Evolutionary conservation across 805 yeast species (phyloP), one percentile per base, ranked within the genome.

Genomic region (Cyberlindnera euphorbiae): DNA sequence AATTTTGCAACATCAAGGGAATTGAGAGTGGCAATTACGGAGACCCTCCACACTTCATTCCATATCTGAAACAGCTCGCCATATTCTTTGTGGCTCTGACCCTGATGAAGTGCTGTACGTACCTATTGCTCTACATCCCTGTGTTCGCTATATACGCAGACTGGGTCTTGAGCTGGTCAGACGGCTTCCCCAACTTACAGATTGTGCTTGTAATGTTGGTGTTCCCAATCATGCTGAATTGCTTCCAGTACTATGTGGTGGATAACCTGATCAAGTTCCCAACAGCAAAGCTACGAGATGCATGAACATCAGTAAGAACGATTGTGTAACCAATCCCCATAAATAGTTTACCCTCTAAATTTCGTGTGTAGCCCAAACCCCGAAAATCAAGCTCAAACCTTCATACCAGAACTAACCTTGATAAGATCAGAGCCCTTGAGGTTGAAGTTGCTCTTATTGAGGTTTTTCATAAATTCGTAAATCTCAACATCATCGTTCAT

Each of bases 201-300:
- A 85, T 90, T 12, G 79, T 83, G 26, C 73, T 90, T 42, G 96
- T 93, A 17, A 82, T 90, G 79, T 75, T 93, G 54, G 73, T 84
- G 8, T 82, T 82, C 46, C 94, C 94, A 2, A 66, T 82, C 6
- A 56, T 81, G 41, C 69, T 84, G 72, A 84, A 84, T 55, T 73
- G 82, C 43, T 70, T 84, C 58, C 94, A 84, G 56, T 76, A 80
- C 47, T 68, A 79, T 30, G 71, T 83, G 45, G 73, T 83, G 26
- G 94, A 84, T 52, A 82, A 77, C 52, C 76, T 84, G 41, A 82
- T 84, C 49, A 82, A 79, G 50, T 66, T 76, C 46, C 82, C 71
- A 9, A 40, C 43, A 26, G 22, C 9, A 7, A 19, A 19, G 22
- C 22, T 19, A 19, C 22, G 22, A 19, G 22, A 19, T 9, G 7